A percentile compares a stretch with the other conserved stretches of the same genome.
Evolutionary conservation across 768 basidiomycete species (phyloP).

Genomic region (Hebeloma cylindrosporum): DNA sequence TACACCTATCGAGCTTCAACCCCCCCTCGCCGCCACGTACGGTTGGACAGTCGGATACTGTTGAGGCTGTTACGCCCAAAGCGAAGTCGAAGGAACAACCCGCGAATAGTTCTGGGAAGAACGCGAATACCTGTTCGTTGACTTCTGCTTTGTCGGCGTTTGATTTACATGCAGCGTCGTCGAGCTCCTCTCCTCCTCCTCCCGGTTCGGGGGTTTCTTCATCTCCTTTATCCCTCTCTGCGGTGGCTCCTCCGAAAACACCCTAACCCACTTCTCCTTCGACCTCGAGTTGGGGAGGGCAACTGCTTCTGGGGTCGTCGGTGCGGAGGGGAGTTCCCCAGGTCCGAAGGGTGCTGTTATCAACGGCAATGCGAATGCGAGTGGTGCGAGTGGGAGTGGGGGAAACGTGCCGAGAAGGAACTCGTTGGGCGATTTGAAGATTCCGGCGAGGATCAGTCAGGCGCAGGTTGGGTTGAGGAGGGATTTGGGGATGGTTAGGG

Average conservation of each 20-base stretch:
- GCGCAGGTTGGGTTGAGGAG: slow-evolving; percentile 59
- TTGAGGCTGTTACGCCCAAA: too few relatives aligned
- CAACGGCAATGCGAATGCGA: background rate
- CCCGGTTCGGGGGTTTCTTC: background rate
- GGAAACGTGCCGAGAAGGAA: slow-evolving; percentile 47
- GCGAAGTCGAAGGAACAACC: too few relatives aligned
- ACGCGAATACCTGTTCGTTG: background rate
- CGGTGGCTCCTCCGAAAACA: background rate
- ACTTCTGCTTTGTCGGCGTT: background rate
- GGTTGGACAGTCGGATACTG: slow-evolving; percentile 8
- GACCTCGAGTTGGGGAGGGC: slow-evolving; percentile 23
- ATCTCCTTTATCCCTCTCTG: background rate
- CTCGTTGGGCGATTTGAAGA: slow-evolving; percentile 72
- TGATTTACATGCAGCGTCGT: background rate
- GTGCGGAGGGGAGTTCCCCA: background rate
- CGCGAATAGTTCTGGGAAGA: too few relatives aligned
- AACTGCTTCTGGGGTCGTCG: slow-evolving; percentile 10
- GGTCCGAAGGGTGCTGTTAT: too few relatives aligned
- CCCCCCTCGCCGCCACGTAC: slow-evolving; percentile 27
- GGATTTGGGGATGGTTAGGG: slow-evolving; percentile 79
- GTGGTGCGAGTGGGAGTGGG: background rate
- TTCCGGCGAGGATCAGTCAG: slow-evolving; percentile 71
- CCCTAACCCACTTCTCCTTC: slow-evolving; percentile 8
- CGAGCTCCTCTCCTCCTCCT: background rate
- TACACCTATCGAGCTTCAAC: slow-evolving; percentile 31